These are phyloP conservation scores for Blechomonas ayalai DNA, from an alignment of 208 protist species.

Conservation along the genomic window DNA sequence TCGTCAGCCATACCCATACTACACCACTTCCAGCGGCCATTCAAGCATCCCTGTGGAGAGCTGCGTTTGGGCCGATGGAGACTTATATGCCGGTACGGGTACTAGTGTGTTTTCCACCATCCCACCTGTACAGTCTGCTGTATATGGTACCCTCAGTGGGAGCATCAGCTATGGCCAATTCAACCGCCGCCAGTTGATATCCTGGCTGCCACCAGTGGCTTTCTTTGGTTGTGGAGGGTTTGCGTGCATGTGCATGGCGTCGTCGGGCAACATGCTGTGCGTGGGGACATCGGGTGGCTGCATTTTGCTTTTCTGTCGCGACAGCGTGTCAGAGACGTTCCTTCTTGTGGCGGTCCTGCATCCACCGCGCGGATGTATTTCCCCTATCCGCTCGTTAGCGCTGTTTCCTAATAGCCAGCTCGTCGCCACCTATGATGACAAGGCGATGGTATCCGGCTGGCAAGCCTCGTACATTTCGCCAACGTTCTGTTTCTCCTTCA, in stretches of 20 bases:
- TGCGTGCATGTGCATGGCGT: slow-evolving; percentile 28
- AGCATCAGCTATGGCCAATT: slow-evolving; percentile 18
- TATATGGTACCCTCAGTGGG: slow-evolving; percentile 23
- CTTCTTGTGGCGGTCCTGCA: slow-evolving; percentile 26
- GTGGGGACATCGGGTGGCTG: slow-evolving; percentile 33
- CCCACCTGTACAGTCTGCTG: not conserved
- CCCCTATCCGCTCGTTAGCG: slow-evolving; percentile 16
- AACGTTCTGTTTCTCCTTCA: slow-evolving; percentile 29
- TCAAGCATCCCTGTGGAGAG: not conserved
- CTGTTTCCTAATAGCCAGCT: slow-evolving; percentile 35
- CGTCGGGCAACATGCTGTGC: slow-evolving; percentile 41
- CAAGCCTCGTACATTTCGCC: slow-evolving; percentile 23
- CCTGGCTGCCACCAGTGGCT: slow-evolving; percentile 18
- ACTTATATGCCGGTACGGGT: slow-evolving; percentile 1
- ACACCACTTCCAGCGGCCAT: not conserved
- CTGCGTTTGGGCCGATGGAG: not conserved
- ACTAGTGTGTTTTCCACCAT: slow-evolving; percentile 1
- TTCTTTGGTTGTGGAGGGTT: slow-evolving; percentile 35
- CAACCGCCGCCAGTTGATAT: slow-evolving; percentile 13
- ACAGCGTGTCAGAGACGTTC: slow-evolving; percentile 14
- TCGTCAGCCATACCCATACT: not conserved
- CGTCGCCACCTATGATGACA: slow-evolving; percentile 21
- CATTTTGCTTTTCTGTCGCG: slow-evolving; percentile 44
- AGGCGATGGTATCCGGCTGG: slow-evolving; percentile 29
- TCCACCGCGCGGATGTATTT: not conserved